Conservation (phyloP, 768 basidiomycete species). For the Leccinum uliginosum region DNA sequence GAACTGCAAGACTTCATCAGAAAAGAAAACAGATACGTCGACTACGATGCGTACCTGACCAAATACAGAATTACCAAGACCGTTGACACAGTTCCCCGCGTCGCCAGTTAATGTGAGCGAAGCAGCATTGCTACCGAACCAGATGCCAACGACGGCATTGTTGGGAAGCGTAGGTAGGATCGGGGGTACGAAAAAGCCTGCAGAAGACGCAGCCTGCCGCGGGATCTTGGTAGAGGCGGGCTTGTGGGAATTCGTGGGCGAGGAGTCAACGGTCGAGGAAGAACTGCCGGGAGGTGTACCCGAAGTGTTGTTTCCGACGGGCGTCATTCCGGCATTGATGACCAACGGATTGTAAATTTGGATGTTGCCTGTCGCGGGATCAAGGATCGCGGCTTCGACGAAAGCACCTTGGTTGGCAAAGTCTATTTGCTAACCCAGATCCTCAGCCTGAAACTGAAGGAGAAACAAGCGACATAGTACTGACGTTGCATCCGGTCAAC, state of each 20-base stretch:
- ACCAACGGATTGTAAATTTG: constrained; percentile 29
- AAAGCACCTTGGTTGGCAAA: constrained; percentile 24
- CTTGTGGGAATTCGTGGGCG: neutral
- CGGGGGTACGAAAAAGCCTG: constrained; percentile 23
- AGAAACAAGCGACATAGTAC: neutral
- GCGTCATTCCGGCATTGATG: constrained; percentile 26
- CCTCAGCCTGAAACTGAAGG: neutral
- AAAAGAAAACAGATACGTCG: neutral
- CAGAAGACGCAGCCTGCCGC: constrained; percentile 9
- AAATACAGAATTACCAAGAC: constrained; percentile 19
- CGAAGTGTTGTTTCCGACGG: constrained; percentile 6
- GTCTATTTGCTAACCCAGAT: constrained; percentile 21
- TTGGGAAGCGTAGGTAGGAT: constrained; percentile 21
- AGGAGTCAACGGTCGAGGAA: neutral
- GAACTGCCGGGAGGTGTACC: neutral
- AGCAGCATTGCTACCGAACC: constrained; percentile 27
- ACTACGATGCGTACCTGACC: constrained; percentile 16
- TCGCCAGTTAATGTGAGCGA: constrained; percentile 20
- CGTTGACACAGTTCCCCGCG: constrained; percentile 22
- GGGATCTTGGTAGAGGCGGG: neutral
- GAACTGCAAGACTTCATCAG: constrained; percentile 10
- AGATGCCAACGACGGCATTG: constrained; percentile 23
- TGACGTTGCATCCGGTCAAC: constrained; percentile 27
- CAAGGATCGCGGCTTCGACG: constrained; percentile 28
- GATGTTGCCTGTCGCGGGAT: constrained; percentile 24